A percentile compares a stretch with the other conserved stretches of the same genome.
Evolutionary conservation across 2,329 filamentous ascomycete species (phyloP).

Genomic region (Colletotrichum sp.): DNA sequence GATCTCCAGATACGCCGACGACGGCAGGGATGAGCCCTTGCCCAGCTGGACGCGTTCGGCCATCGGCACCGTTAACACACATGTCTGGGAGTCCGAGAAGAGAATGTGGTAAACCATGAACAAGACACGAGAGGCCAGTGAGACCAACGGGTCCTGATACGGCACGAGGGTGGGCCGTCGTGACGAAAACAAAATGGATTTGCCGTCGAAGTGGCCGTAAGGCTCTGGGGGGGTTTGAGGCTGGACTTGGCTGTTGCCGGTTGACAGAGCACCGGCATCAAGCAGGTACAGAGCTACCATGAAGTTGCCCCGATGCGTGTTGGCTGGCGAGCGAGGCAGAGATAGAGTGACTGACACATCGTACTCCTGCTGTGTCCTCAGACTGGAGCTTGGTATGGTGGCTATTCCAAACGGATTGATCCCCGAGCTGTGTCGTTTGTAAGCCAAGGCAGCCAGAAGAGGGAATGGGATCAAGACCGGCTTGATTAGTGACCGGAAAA

Average conservation of each 20-base stretch:
- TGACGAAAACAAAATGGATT: slow-evolving; percentile 62
- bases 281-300: slow-evolving; percentile 85
- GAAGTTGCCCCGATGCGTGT: slow-evolving; percentile 85
- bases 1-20: slow-evolving; percentile 64
- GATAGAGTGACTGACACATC: slow-evolving; percentile 78
- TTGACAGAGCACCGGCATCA: slow-evolving; percentile 39
- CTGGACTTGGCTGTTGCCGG: slow-evolving; percentile 20
- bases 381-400: slow-evolving; percentile 49
- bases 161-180: slow-evolving; percentile 80
- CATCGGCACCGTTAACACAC: slow-evolving; percentile 70
- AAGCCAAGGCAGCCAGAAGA: background rate
- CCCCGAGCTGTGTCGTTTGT: slow-evolving; percentile 41
- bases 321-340: slow-evolving; percentile 79
- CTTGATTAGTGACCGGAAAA: slow-evolving; percentile 1
- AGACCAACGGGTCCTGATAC: slow-evolving; percentile 75
- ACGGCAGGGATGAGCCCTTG: slow-evolving; percentile 42
- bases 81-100: slow-evolving; percentile 67
- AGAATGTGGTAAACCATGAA: slow-evolving; percentile 74
- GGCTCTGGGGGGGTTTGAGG: slow-evolving; percentile 25
- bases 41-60: slow-evolving; percentile 75
- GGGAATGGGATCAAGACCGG: background rate
- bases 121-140: slow-evolving; percentile 62
- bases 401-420: slow-evolving; percentile 58
- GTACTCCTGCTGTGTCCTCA: slow-evolving; percentile 80
- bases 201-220: slow-evolving; percentile 39